These are phyloP conservation scores for Colletotrichum brevisporum DNA, from an alignment of 2,329 filamentous ascomycete genomes.

Conservation along the genomic window DNA sequence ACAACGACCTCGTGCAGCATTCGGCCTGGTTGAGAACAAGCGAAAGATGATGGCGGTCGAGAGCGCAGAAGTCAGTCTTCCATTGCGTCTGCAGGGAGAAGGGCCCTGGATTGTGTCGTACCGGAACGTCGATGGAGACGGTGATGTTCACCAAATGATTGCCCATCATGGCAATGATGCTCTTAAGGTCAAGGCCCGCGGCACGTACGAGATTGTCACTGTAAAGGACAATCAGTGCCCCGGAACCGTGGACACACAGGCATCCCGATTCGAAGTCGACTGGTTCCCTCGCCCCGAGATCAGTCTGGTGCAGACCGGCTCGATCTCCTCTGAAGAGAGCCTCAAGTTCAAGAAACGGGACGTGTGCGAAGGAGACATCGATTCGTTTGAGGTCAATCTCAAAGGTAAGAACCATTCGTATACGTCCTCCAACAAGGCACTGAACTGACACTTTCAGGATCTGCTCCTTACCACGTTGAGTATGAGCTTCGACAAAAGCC, in stretches of 20 bases:
- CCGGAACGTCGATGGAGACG: slow-evolving; percentile 72
- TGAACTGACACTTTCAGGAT: slow-evolving; percentile 65
- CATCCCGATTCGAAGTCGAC: slow-evolving; percentile 82
- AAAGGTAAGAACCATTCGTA: slow-evolving; percentile 68
- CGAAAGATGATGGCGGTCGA: slow-evolving; percentile 83
- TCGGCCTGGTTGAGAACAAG: slow-evolving; percentile 88
- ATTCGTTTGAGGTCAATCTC: slow-evolving; percentile 85
- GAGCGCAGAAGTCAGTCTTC: slow-evolving; percentile 79
- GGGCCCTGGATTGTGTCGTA: slow-evolving; percentile 87
- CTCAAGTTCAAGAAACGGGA: slow-evolving; percentile 78
- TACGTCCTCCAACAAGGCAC: neutral
- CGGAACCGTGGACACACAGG: slow-evolving; percentile 81
- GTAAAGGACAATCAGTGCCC: slow-evolving; percentile 86
- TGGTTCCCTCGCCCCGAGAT: slow-evolving; percentile 89
- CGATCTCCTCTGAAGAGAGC: slow-evolving; percentile 65
- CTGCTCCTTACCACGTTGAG: slow-evolving; percentile 75
- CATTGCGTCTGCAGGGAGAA: slow-evolving; percentile 87
- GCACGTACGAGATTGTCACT: slow-evolving; percentile 84
- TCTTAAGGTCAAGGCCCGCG: slow-evolving; percentile 75
- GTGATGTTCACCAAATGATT: slow-evolving; percentile 61
- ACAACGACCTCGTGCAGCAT: slow-evolving; percentile 88
- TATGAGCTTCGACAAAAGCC: slow-evolving; percentile 50
- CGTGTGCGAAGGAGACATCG: slow-evolving; percentile 95
- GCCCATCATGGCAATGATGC: slow-evolving; percentile 75
- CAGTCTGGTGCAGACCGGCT: slow-evolving; percentile 74